Conservation (phyloP, 192 early-diverging fungal genomes). For the Linnemannia exigua region DNA sequence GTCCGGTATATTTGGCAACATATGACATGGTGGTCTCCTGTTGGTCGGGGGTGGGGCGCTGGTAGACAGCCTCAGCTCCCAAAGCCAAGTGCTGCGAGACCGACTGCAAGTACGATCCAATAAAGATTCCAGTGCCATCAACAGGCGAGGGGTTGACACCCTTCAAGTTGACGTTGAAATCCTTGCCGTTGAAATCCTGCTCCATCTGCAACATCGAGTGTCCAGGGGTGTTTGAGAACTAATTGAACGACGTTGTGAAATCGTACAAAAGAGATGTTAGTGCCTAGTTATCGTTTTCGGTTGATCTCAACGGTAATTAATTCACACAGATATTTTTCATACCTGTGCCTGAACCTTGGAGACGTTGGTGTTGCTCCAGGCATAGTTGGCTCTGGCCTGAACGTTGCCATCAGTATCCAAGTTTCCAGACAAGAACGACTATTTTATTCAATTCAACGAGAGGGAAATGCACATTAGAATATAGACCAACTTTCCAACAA, state of each 20-base stretch:
- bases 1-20: constrained; percentile 78
- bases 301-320: neutral
- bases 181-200: constrained; percentile 92
- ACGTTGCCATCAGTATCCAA: constrained; percentile 94
- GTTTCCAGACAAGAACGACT: constrained; percentile 93
- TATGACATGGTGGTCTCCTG: constrained; percentile 83
- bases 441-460: neutral
- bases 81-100: constrained; percentile 85
- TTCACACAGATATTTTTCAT: neutral
- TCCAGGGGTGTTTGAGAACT: constrained; percentile 78
- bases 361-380: constrained; percentile 78
- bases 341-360: constrained; percentile 75
- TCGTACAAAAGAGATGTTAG: neutral
- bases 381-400: constrained; percentile 85
- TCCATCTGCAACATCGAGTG: constrained; percentile 95
- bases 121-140: constrained; percentile 92
- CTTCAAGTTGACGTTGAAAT: constrained; percentile 93
- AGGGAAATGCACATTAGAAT: neutral
- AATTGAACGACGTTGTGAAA: neutral
- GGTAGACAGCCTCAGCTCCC: constrained; percentile 89
- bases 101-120: constrained; percentile 93
- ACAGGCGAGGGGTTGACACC: constrained; percentile 95
- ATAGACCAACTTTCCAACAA: neutral
- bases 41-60: constrained; percentile 85
- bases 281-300: neutral